Conservation (phyloP, 768 basidiomycete genomes). For the Tulasnella sp. region DNA sequence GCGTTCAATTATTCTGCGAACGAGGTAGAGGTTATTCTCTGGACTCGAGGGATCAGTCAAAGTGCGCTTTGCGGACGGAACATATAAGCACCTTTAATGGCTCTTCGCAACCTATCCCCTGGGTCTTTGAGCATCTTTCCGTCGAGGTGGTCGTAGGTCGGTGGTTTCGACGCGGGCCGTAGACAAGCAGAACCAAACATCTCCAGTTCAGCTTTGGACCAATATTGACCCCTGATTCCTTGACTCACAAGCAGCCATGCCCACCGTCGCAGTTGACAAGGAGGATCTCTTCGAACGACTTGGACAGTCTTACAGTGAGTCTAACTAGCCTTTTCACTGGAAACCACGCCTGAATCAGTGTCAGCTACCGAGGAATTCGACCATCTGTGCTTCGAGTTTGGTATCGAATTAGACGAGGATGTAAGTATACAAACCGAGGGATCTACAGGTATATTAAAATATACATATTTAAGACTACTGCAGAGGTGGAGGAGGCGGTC, state of each 20-base stretch:
- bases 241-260: conserved; percentile 57
- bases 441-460: conserved; percentile 2
- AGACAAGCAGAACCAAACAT: conserved; percentile 20
- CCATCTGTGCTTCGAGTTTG: conserved; percentile 94
- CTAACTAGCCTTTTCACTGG: not conserved
- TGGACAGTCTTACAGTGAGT: conserved; percentile 77
- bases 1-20: conserved; percentile 76
- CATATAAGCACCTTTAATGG: conserved; percentile 35
- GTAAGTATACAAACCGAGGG: conserved; percentile 53
- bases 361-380: conserved; percentile 94
- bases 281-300: conserved; percentile 89
- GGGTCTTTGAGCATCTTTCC: conserved; percentile 34
- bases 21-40: conserved; percentile 96
- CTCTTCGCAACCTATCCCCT: conserved; percentile 35
- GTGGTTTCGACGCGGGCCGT: conserved; percentile 6
- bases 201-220: conserved; percentile 8
- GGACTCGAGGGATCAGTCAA: conserved; percentile 24
- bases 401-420: conserved; percentile 96
- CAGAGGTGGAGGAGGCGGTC: conserved; percentile 77
- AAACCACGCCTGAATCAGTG: conserved; percentile 36
- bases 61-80: too few species aligned
- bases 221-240: conserved; percentile 7
- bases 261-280: conserved; percentile 95
- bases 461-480: conserved; percentile 67
- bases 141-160: conserved; percentile 13